Evolutionary conservation across 2,329 filamentous ascomycete genomes (phyloP).

Genomic region (Alternaria novae-zelandiae): DNA sequence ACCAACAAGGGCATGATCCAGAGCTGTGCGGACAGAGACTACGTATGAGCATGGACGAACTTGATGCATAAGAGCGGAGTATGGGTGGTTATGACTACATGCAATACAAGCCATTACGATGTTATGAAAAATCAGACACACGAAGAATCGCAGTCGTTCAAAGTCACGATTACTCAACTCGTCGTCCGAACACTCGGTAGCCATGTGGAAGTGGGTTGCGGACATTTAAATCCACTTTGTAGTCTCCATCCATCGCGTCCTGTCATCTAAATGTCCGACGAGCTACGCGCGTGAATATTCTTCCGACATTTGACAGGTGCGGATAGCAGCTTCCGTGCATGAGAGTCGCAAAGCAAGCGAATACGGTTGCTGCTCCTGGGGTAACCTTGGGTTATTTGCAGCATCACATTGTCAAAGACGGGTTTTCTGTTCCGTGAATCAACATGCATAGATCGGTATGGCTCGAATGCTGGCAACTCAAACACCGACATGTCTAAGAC

Average conservation of each 20-base stretch:
- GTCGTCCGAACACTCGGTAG: not conserved
- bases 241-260: not conserved
- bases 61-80: not conserved
- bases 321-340: not conserved
- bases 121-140: not conserved
- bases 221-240: not conserved
- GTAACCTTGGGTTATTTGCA: not conserved
- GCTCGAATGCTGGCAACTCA: not conserved
- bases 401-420: not conserved
- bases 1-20: constrained; percentile 73
- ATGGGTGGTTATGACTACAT: not conserved
- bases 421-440: too few relatives aligned
- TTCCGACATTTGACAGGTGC: not conserved
- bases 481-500: not conserved
- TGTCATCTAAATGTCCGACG: not conserved
- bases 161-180: not conserved
- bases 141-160: not conserved
- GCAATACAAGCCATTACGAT: not conserved
- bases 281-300: not conserved
- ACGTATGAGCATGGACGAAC: too few relatives aligned
- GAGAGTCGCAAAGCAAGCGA: not conserved
- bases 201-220: not conserved
- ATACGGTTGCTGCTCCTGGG: not conserved
- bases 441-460: not conserved
- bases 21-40: constrained; percentile 47